Evolutionary conservation across 2,329 filamentous ascomycete genomes (phyloP), one percentile per base, ranked within the genome.

Genomic region (Pseudohalonectria lignicola): DNA sequence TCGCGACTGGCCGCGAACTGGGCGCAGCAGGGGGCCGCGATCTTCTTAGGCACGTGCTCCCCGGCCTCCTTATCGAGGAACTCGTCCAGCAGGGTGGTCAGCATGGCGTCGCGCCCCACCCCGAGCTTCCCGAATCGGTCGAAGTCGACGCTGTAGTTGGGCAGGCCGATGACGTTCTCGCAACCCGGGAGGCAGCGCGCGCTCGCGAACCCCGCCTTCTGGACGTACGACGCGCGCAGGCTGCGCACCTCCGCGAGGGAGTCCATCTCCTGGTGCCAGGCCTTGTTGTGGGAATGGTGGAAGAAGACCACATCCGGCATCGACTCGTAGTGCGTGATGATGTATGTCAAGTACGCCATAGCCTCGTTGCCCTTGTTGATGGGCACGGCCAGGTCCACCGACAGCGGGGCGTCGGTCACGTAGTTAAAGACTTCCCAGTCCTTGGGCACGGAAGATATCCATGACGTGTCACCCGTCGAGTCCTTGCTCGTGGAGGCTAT

Each of bases 331-430:
- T 76, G 62, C 47, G 78, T 70, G 49, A 79, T 71, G 44, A 79
- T 69, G 54, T 74, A 79, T 31, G 71, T 71, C 34, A 79, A 60
- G 51, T 79, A 79, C 11, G 66, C 62, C 66, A 79, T 77, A 18
- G 71, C 71, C 53, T 80, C 76, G 47, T 74, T 66, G 31, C 75
- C 76, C 52, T 49, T 50, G 41, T 50, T 45, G 19, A 41, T 23
- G 13, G 52, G 50, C 3, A 52, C 49, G 29, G 47, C 41, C 3
- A 53, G 45, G 3, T 40, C 19, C 4, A 40, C 28, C n/a, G 33
- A 40, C 9, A 41, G 39, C 3, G 48, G 49, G 21, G 39, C 36
- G 39, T 53, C 51, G 31, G 45, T 45, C 12, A 45, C 43, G 41
- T 52, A 52, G 36, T 48, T 40, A 39, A 44, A 44, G 6, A 49